A percentile compares a stretch with the other conserved stretches of the same genome.
These are phyloP conservation scores for Penicillium nordicum DNA, from an alignment of 2,329 filamentous ascomycete genomes.

Conservation along the genomic window DNA sequence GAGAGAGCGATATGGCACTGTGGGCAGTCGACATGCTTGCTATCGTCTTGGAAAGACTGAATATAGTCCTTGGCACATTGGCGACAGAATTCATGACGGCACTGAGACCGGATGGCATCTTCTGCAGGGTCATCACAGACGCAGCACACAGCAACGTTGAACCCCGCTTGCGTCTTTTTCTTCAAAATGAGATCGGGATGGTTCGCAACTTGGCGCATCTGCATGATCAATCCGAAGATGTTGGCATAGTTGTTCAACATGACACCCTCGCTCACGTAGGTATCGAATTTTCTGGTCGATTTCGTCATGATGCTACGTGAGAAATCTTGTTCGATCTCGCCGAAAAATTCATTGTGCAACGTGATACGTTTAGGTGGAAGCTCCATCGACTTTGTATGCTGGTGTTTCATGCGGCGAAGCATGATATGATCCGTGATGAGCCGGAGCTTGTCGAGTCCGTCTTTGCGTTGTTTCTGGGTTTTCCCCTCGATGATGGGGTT, in stretches of 20 bases:
- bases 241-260: conserved; percentile 98
- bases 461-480: conserved; percentile 54
- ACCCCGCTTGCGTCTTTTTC: conserved; percentile 78
- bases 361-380: conserved; percentile 91
- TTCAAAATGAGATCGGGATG: conserved; percentile 92
- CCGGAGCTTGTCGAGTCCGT: conserved; percentile 76
- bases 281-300: conserved; percentile 84
- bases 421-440: conserved; percentile 91
- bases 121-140: conserved; percentile 97
- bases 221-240: conserved; percentile 98
- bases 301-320: conserved; percentile 94
- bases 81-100: conserved; percentile 89
- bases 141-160: conserved; percentile 86
- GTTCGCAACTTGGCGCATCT: conserved; percentile 96
- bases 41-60: conserved; percentile 65
- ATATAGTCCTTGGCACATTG: conserved; percentile 78
- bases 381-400: conserved; percentile 93
- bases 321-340: conserved; percentile 93
- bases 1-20: conserved; percentile 84
- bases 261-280: conserved; percentile 89
- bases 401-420: conserved; percentile 89
- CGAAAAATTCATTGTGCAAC: conserved; percentile 93
- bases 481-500: conserved; percentile 69
- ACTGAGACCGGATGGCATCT: conserved; percentile 86
- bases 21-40: conserved; percentile 64